Percentiles rank a stretch among this genome's conserved stretches.
These are phyloP conservation scores for Phytopythium helicoides DNA, from an alignment of 352 stramenopile genomes.

Conservation along the genomic window DNA sequence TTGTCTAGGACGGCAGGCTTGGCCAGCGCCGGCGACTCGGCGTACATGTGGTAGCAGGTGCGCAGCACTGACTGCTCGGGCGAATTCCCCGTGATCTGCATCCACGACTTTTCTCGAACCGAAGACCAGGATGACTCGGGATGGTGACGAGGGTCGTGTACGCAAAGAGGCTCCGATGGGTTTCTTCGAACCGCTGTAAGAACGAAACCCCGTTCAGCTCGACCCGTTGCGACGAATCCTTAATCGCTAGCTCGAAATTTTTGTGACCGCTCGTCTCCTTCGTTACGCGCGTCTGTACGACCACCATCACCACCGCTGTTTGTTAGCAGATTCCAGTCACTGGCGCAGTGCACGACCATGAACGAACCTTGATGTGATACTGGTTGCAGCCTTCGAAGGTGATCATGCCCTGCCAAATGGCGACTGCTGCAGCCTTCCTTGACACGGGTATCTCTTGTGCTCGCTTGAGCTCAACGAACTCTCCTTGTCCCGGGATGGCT, in stretches of 20 bases:
- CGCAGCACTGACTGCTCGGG: slow-evolving; percentile 16
- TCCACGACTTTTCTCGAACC: slow-evolving; percentile 28
- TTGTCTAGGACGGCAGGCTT: neutral
- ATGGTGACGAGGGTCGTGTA: slow-evolving; percentile 3
- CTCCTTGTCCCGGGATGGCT: neutral
- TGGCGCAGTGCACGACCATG: neutral
- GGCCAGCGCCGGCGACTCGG: slow-evolving; percentile 10
- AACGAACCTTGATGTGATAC: slow-evolving; percentile 3
- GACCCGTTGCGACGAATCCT: neutral
- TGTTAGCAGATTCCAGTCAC: too few species aligned
- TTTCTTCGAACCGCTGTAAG: slow-evolving; percentile 4
- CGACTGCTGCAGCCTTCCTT: neutral
- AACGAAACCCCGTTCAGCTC: slow-evolving; percentile 2
- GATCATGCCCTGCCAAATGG: slow-evolving; percentile 2
- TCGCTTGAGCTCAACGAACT: slow-evolving; percentile 2
- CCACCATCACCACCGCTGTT: neutral
- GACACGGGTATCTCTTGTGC: neutral
- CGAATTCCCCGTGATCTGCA: slow-evolving; percentile 27
- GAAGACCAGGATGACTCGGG: slow-evolving; percentile 1
- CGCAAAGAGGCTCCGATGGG: neutral
- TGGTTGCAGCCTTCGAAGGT: neutral
- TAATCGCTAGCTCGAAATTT: neutral
- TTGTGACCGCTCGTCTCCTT: neutral
- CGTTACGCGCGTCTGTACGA: neutral
- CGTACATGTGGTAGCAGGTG: slow-evolving; percentile 27